Conservation (phyloP, 768 basidiomycete genomes). For the Coprinellus micaceus region DNA sequence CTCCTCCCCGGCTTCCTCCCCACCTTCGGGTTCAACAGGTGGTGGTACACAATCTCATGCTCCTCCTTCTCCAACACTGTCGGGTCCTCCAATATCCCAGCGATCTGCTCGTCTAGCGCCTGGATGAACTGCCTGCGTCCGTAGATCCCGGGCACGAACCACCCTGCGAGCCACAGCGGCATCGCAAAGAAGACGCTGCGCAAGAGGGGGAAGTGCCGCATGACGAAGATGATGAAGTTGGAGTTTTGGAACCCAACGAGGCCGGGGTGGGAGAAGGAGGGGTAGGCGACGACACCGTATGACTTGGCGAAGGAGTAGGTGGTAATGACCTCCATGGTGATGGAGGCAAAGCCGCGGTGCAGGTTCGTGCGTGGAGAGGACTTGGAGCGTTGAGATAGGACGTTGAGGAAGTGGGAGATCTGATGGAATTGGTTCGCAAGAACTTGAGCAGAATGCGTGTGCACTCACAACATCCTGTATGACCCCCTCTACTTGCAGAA, state of each 20-base stretch:
- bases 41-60: conserved; percentile 35
- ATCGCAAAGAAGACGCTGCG: not conserved
- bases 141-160: conserved; percentile 13
- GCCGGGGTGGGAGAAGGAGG: conserved; percentile 22
- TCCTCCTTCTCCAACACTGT: conserved; percentile 20
- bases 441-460: not conserved
- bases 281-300: conserved; percentile 20
- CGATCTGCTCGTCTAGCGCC: conserved; percentile 21
- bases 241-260: not conserved
- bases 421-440: not conserved
- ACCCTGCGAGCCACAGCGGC: not conserved
- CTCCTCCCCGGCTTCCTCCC: not conserved
- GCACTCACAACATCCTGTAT: conserved; percentile 25
- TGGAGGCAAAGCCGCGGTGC: conserved; percentile 22
- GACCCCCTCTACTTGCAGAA: conserved; percentile 24
- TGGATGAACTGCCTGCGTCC: conserved; percentile 12
- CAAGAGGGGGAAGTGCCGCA: not conserved
- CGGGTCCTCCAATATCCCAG: conserved; percentile 23
- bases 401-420: conserved; percentile 21
- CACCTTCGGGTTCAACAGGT: conserved; percentile 14
- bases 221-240: not conserved
- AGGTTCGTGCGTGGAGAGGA: conserved; percentile 16
- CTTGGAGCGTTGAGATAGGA: conserved; percentile 7
- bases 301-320: conserved; percentile 28
- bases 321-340: conserved; percentile 29